A percentile compares a stretch with the other conserved stretches of the same genome.
phyloP scores from a whole-genome alignment of 768 basidiomycete genomes.

The Termitomyces sp. region DNA sequence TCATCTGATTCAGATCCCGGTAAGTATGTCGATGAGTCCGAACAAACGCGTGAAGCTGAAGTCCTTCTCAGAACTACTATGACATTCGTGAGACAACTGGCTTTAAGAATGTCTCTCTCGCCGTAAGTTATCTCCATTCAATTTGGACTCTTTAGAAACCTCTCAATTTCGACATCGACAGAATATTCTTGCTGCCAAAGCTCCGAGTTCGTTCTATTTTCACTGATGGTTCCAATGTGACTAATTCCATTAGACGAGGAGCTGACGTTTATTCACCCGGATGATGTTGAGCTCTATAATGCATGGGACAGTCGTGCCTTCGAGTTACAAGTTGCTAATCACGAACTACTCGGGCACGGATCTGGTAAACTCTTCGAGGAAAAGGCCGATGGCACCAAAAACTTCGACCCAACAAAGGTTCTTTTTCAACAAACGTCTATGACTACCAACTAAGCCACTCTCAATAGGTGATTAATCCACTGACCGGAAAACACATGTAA shows the following conservation, averaged over 20 bases:
- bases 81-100: conserved; percentile 75
- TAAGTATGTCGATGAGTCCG: conserved; percentile 23
- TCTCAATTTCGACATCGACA: conserved; percentile 16
- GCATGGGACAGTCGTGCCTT: conserved; percentile 76
- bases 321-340: conserved; percentile 87
- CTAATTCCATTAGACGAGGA: conserved; percentile 51
- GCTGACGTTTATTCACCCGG: conserved; percentile 76
- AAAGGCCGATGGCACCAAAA: conserved; percentile 66
- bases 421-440: background rate
- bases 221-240: background rate
- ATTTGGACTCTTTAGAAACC: background rate
- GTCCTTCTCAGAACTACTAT: conserved; percentile 62
- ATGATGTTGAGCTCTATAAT: conserved; percentile 69
- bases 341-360: conserved; percentile 84
- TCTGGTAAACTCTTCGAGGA: conserved; percentile 83
- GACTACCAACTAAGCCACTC: background rate
- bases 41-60: background rate
- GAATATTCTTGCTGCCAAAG: conserved; percentile 87
- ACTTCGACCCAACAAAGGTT: conserved; percentile 73
- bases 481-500: conserved; percentile 73
- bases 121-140: conserved; percentile 35
- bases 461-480: conserved; percentile 67
- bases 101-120: conserved; percentile 87
- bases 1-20: conserved; percentile 49
- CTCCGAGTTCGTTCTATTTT: conserved; percentile 49